Conservation (phyloP, 2,329 filamentous ascomycete species). For the Diaporthe sp. region DNA sequence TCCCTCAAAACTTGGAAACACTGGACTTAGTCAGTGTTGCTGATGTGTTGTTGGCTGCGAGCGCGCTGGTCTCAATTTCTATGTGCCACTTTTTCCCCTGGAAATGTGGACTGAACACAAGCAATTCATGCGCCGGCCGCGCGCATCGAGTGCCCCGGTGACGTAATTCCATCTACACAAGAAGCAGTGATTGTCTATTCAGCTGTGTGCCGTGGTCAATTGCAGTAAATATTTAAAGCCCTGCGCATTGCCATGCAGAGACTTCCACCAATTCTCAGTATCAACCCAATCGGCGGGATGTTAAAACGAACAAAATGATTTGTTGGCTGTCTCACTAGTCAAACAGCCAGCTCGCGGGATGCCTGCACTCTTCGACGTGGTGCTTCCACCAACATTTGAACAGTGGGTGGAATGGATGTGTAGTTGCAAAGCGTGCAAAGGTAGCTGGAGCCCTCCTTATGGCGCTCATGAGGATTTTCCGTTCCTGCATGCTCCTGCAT, state of each 20-base stretch:
- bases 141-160: background rate
- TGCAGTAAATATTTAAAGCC: no score
- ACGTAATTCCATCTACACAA: background rate
- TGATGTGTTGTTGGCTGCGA: conserved; percentile 25
- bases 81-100: conserved; percentile 36
- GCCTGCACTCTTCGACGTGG: no score
- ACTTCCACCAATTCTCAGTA: background rate
- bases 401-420: background rate
- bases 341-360: no score
- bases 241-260: no score
- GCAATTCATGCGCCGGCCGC: conserved; percentile 8
- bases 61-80: conserved; percentile 34
- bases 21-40: background rate
- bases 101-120: conserved; percentile 28
- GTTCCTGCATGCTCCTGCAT: background rate
- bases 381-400: background rate
- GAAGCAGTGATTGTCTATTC: background rate
- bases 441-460: background rate
- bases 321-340: background rate
- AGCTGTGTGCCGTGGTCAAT: no score
- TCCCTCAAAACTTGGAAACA: background rate
- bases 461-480: background rate
- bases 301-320: background rate
- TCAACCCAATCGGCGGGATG: background rate
- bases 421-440: background rate